Evolutionary conservation across 2,329 filamentous ascomycete species (phyloP).

Genomic region (Stachybotrys chlorohalonatus): DNA sequence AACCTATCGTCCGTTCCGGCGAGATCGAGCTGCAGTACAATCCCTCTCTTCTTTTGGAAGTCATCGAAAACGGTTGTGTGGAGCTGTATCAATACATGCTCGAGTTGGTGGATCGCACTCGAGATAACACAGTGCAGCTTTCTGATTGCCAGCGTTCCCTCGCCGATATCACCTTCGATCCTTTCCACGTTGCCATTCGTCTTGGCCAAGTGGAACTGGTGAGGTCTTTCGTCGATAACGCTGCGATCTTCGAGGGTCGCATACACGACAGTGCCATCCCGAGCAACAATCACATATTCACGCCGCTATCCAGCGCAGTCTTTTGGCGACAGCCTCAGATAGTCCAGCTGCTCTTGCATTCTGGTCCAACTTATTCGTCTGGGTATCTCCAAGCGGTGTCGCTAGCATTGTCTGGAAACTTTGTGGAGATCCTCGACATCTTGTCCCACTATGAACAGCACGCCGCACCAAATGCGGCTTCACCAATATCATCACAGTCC

Average conservation of each 20-base stretch:
- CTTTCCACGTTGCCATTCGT: slow-evolving; percentile 17
- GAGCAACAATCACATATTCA: slow-evolving; percentile 10
- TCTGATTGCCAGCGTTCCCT: slow-evolving; percentile 5
- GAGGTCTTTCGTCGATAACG: slow-evolving; percentile 6
- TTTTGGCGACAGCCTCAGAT: slow-evolving; percentile 15
- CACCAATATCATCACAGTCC: not conserved
- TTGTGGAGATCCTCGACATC: slow-evolving; percentile 9
- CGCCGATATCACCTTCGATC: slow-evolving; percentile 17
- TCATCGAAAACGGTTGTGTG: slow-evolving; percentile 12
- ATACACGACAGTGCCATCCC: slow-evolving; percentile 5
- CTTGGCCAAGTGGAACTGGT: slow-evolving; percentile 12
- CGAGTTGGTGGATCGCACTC: slow-evolving; percentile 15
- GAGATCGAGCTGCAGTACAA: slow-evolving; percentile 15
- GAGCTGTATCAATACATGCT: slow-evolving; percentile 18
- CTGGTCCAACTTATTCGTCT: slow-evolving; percentile 8
- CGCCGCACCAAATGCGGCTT: not conserved
- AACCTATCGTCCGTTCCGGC: slow-evolving; percentile 16
- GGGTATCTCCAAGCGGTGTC: slow-evolving; percentile 11
- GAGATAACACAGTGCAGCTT: slow-evolving; percentile 1
- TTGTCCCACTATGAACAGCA: slow-evolving; percentile 3
- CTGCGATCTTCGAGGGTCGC: slow-evolving; percentile 13
- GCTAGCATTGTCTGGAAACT: slow-evolving; percentile 9
- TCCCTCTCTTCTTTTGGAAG: slow-evolving; percentile 11
- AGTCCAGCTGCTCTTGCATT: slow-evolving; percentile 10
- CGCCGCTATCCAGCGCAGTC: slow-evolving; percentile 16